Base-by-base conservation (phyloP, 2,329 filamentous ascomycete species). In the Exserohilum turcica region DNA sequence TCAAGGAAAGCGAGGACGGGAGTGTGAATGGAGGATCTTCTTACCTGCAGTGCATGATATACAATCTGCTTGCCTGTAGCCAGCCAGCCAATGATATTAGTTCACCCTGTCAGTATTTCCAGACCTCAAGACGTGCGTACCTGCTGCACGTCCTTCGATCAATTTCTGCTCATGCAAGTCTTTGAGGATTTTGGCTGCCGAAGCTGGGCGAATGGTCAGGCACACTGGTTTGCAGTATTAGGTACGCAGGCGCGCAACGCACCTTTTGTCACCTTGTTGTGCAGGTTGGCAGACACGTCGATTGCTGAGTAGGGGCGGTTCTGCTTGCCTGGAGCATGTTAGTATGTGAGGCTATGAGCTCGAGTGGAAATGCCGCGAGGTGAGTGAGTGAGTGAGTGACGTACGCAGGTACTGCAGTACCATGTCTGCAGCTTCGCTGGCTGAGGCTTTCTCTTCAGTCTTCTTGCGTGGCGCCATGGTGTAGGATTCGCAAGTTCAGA, bases 281-380 rank as follows among this genome's bases (percentile, higher is more conserved):
- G 83, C 35, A 87, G 74, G 69, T 87, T 87, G 10, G 80, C 76
- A 48, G 82, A 85, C 36, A 87, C 76, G 42, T 87, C 84, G 39
- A 79, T 82, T 3, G 80, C 81, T 10, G 81, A 84, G 64, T 83
- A 83, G 3, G 81, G 81, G 56, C 81, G 80, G 70, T 82, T 82
- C 52, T 82, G 79, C 61, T 77, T 76, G 32, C 72, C 80, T 82
- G 50, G 15, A 44, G 12, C 15, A 32, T 3, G 9, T 65, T 28
- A 66, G 48, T 24, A 5, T 24, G 7, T 24, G 21, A 5, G 21
- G 4, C 4, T 24, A 24, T 24, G 21, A 5, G 21, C n/a, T n/a
- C 4, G 21, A 24, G 21, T 24, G 21, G 7, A 7, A 24, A 24
- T 24, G 7, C 7, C 4, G 21, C 7, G 4, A 5, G 21, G 21